Conservation (phyloP, 2,329 filamentous ascomycete genomes). For the Phyllosticta capitalensis region DNA sequence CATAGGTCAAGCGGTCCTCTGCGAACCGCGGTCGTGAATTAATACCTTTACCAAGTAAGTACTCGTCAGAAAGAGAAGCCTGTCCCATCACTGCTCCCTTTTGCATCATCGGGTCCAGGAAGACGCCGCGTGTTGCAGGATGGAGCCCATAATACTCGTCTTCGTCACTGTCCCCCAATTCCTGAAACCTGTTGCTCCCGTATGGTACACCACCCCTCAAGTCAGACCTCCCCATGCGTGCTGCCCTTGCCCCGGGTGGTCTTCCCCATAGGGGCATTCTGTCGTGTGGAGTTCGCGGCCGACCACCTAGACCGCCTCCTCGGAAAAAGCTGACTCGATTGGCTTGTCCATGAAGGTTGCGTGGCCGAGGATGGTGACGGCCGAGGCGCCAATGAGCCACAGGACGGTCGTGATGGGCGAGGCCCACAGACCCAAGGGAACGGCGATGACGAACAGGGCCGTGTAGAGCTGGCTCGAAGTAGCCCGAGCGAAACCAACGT, state of each 20-base stretch:
- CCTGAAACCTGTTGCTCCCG: slow-evolving; percentile 48
- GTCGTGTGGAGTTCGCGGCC: slow-evolving; percentile 89
- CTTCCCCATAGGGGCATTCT: slow-evolving; percentile 94
- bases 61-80: slow-evolving; percentile 35
- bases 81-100: slow-evolving; percentile 14
- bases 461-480: slow-evolving; percentile 94
- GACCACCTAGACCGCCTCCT: slow-evolving; percentile 99
- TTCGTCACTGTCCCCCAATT: slow-evolving; percentile 47
- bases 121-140: slow-evolving; percentile 28
- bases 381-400: slow-evolving; percentile 93
- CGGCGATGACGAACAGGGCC: slow-evolving; percentile 67
- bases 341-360: slow-evolving; percentile 95
- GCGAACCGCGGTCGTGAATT: slow-evolving; percentile 12
- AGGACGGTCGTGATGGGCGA: slow-evolving; percentile 77
- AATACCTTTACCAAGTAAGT: slow-evolving; percentile 14
- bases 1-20: slow-evolving; percentile 33
- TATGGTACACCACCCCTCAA: slow-evolving; percentile 17
- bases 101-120: slow-evolving; percentile 31
- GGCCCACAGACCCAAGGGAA: slow-evolving; percentile 77
- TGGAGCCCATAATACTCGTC: slow-evolving; percentile 21
- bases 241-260: slow-evolving; percentile 76
- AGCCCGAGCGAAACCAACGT: slow-evolving; percentile 71
- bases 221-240: slow-evolving; percentile 31
- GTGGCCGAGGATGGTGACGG: slow-evolving; percentile 89
- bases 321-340: slow-evolving; percentile 99